Percentiles rank a stretch among this genome's conserved stretches.
These are phyloP conservation scores for Akanthomyces uredinophilus DNA, from an alignment of 2,329 filamentous ascomycete species.

Conservation along the genomic window DNA sequence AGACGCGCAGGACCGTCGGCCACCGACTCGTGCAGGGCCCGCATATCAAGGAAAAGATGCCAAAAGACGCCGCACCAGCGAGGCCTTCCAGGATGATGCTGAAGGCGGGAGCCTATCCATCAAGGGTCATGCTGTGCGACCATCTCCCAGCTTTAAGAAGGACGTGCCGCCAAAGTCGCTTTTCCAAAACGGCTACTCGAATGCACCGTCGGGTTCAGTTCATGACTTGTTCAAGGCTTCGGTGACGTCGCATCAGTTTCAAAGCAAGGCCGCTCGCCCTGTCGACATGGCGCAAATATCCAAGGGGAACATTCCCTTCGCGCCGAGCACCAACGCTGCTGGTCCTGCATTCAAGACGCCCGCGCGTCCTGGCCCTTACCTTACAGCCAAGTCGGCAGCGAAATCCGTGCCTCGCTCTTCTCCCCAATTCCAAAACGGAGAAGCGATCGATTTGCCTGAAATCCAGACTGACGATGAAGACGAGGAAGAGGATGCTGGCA, in stretches of 20 bases:
- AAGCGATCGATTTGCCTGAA: constrained; percentile 86
- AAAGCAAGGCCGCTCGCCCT: constrained; percentile 60
- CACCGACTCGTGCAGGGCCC: constrained; percentile 47
- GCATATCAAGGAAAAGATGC: constrained; percentile 64
- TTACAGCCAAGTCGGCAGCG: constrained; percentile 47
- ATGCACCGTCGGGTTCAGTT: constrained; percentile 48
- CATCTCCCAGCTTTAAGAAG: constrained; percentile 67
- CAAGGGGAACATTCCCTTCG: constrained; percentile 86
- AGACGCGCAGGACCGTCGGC: constrained; percentile 45
- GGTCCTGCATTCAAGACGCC: constrained; percentile 64
- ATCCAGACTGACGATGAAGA: constrained; percentile 94
- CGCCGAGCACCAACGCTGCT: constrained; percentile 57
- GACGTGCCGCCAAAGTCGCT: constrained; percentile 56
- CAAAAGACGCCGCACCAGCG: constrained; percentile 75
- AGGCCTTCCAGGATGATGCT: constrained; percentile 61
- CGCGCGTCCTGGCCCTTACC: constrained; percentile 45
- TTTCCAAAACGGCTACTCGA: constrained; percentile 57
- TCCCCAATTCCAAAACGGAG: constrained; percentile 81
- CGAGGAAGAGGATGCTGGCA: constrained; percentile 61
- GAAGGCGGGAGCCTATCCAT: constrained; percentile 56
- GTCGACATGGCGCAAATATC: constrained; percentile 84
- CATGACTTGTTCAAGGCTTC: constrained; percentile 61
- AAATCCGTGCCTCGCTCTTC: constrained; percentile 65
- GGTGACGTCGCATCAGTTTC: constrained; percentile 62
- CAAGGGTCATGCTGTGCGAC: constrained; percentile 80